Evolutionary conservation across 352 stramenopile species (phyloP), one percentile per base, ranked within the genome.

Genomic region (Nothophytophthora sp.): DNA sequence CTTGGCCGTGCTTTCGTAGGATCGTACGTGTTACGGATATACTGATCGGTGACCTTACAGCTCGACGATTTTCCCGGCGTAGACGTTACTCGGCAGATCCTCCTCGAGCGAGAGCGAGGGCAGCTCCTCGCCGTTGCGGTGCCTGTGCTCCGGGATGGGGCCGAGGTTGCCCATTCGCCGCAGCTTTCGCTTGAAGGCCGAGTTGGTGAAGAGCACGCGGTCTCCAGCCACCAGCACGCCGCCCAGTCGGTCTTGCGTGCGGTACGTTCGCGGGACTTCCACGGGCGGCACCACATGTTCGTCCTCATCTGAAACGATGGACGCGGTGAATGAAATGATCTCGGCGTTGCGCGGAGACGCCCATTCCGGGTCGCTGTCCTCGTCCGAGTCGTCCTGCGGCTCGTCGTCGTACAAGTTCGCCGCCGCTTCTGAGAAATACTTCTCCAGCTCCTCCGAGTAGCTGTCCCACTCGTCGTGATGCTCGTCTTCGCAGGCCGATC

Each of bases 151-250:
- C 20, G 42, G 58, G 15, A 72, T 59, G n/a, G 53, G 41, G 25
- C 20, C 6, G 15, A 69, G 55, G 24, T 45, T 23, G 22, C 38
- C 35, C 28, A 54, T 41, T 10, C 34, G 42, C 1, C 46, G 29
- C 8, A 59, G 24, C 28, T 51, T 37, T 13, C 63, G 63, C 28
- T 72, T 72, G 48, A 69, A 72, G 1, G 54, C 63, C 52, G 47
- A 55, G 9, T 54, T 45, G 5, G 63, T 72, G 45, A 69, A 72
- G 12, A 67, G 18, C 1, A 72, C 63, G 11, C 15, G 36, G 15
- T 53, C 7, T 2, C 58, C 63, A 11, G 47, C 63, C n/a, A 72
- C 58, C 11, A 59, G 16, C 12, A 54, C 36, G 6, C 63, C 63
- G 11, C 63, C 63, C 8, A 43, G 39, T 9, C 64, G 53, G 18